A percentile compares a stretch with the other conserved stretches of the same genome.
phyloP scores from a whole-genome alignment of 2,329 filamentous ascomycete species.

The Ophiostoma sp. region DNA sequence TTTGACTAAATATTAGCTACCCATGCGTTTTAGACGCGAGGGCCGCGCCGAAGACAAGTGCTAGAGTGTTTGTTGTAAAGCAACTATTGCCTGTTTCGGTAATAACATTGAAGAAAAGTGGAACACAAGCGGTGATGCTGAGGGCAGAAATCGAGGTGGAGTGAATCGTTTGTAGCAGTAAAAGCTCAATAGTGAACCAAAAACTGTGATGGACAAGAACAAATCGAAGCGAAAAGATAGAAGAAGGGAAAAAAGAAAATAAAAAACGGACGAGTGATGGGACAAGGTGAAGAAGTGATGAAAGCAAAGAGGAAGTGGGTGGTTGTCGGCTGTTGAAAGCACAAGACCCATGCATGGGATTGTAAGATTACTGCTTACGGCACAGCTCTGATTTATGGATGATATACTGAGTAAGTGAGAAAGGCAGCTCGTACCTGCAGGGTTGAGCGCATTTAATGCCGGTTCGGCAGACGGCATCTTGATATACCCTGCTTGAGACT shows the following conservation, averaged over 20 bases:
- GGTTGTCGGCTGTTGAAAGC: background rate
- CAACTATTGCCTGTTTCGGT: background rate
- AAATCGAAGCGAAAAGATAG: background rate
- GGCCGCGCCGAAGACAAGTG: background rate
- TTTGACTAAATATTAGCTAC: too few species aligned
- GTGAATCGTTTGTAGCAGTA: too few species aligned
- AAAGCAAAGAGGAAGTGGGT: background rate
- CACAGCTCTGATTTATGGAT: too few species aligned
- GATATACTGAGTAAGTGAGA: too few species aligned
- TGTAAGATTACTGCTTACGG: too few species aligned
- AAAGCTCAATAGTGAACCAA: too few species aligned
- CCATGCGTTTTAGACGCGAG: background rate
- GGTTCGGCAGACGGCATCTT: too few species aligned
- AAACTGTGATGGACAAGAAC: too few species aligned
- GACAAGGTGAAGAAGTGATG: background rate
- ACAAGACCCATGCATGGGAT: background rate
- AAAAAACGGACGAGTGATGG: background rate
- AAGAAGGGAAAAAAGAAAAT: background rate
- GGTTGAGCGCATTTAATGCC: too few species aligned
- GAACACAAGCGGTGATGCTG: background rate
- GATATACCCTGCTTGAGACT: too few species aligned
- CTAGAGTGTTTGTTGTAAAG: background rate
- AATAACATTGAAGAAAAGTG: background rate
- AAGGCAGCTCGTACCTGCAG: too few species aligned
- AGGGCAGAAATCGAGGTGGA: too few species aligned